Evolutionary conservation across 768 basidiomycete genomes (phyloP), one percentile per base, ranked within the genome.

Genomic region (Filobasidium wieringae): DNA sequence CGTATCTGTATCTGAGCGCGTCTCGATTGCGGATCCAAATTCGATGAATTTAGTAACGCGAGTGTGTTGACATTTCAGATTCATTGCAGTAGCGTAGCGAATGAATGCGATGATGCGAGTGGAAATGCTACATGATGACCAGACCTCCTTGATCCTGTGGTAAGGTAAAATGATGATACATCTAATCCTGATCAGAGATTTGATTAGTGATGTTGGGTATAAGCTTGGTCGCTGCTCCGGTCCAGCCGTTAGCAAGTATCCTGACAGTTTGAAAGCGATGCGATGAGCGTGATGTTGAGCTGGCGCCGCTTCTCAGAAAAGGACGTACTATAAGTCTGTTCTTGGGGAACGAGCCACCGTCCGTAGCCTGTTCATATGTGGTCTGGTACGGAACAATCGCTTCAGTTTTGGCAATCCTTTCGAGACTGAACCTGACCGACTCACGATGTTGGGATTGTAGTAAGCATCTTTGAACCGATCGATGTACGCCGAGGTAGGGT

Each of bases 401-500:
- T 45, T 4, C 22, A 19, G 31, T 31, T 7, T 8, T 8, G 45
- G 7, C 4, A 24, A 4, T 12, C n/a, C 36, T 39, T 17, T 5
- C 14, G 4, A 3, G 17, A 15, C 19, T 32, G 15, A 19, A 15
- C 14, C 22, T 11, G 12, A 14, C 14, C 9, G 8, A 67, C 70
- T 60, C 34, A 72, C 70, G 30, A 71, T 68, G 39, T 73, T 73
- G 1, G 67, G 64, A 47, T 73, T 65, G 34, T 17, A 62, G 58
- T 73, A 73, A 8, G 65, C 65, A 24, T 80, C 78, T 45, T 76
- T 57, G 68, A 81, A 80, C 5, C 76, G 76, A 8, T 57, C 51
- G 62, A 78, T 78, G 71, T 96, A 96, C 12, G 79, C 78, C 51
- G 79, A 74, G 0, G 93, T 96, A 0, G 93, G 91, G 70, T 80